Percentiles rank a stretch among this genome's conserved stretches.
Evolutionary conservation across 768 basidiomycete genomes (phyloP).

Genomic region (Chalciporus sphaerocephalus): DNA sequence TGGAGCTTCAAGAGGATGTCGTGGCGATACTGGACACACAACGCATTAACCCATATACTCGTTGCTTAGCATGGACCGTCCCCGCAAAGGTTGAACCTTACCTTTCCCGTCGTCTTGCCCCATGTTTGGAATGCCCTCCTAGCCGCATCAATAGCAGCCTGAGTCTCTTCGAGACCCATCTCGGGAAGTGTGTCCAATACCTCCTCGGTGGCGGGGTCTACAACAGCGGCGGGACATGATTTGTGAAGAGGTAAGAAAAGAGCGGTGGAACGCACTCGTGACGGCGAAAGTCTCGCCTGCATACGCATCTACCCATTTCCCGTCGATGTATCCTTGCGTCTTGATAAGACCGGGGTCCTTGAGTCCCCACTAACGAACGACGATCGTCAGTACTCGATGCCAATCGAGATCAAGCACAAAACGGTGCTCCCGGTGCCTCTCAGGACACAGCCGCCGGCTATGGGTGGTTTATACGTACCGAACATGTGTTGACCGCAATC

Average conservation of each 20-base stretch:
- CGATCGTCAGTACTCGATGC: not conserved
- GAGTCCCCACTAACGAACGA: conserved; percentile 54
- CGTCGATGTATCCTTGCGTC: conserved; percentile 74
- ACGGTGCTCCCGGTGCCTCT: not conserved
- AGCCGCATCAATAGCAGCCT: conserved; percentile 81
- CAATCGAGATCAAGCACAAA: not conserved
- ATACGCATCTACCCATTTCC: conserved; percentile 82
- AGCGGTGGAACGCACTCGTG: no score
- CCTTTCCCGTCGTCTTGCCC: conserved; percentile 86
- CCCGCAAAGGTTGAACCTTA: conserved; percentile 30
- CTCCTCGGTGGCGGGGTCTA: conserved; percentile 85
- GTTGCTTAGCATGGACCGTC: not conserved
- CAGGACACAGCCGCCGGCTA: no score
- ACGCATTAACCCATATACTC: not conserved
- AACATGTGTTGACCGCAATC: conserved; percentile 35
- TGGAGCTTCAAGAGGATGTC: conserved; percentile 79
- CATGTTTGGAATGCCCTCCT: conserved; percentile 75
- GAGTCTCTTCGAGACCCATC: conserved; percentile 81
- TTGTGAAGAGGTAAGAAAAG: no score
- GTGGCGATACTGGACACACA: conserved; percentile 62
- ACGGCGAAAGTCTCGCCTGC: conserved; percentile 70
- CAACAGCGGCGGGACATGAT: no score
- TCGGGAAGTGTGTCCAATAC: conserved; percentile 84
- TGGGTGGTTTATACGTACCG: conserved; percentile 38
- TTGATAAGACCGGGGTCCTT: conserved; percentile 74